Base-by-base conservation (phyloP, 2,329 filamentous ascomycete species). In the Decorospora gaudefroyi region DNA sequence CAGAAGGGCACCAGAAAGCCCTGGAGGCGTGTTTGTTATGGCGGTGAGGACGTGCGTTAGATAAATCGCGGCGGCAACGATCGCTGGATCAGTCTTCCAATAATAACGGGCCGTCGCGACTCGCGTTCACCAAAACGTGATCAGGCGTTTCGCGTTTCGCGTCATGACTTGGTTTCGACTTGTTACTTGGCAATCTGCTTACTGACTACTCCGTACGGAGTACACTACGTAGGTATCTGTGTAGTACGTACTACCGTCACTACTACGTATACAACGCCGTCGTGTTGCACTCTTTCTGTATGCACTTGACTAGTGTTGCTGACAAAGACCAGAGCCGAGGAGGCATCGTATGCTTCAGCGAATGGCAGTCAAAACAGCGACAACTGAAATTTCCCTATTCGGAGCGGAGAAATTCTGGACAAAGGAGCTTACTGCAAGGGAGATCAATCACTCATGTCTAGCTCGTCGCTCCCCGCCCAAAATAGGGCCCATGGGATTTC, bases 1-100 rank as follows among this genome's bases (percentile, higher is more conserved):
- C 42, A 28, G 37, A 35, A 42, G 31, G 38, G 33, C 23, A 33
- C 28, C 36, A 41, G 42, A 50, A 49, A 43, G 47, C 43, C 28
- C 36, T 40, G 42, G 46, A 49, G 41, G 47, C 43, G 34, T 57
- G 54, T 55, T 56, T 57, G 49, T 53, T 55, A 39, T 49, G 46
- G 49, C 48, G 42, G 49, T 51, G 55, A 52, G 55, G 55, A 50
- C 53, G 53, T 55, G 55, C 55, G 52, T 49, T 55, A 39, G 42
- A 48, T 28, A 54, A 45, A 56, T 51, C 39, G 38, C 46, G 45
- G 55, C 52, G 46, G 54, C 49, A 57, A 55, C 55, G 32, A 53
- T 51, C 46, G 37, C 38, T 43, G 49, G 43, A 35, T 25, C 38
- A 39, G 27, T 37, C 27, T 34, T n/a, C n/a, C n/a, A n/a, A n/a